Evolutionary conservation across 441 rosid species (phyloP), one percentile per base, ranked within the genome.

Genomic region (California macrophylla): DNA sequence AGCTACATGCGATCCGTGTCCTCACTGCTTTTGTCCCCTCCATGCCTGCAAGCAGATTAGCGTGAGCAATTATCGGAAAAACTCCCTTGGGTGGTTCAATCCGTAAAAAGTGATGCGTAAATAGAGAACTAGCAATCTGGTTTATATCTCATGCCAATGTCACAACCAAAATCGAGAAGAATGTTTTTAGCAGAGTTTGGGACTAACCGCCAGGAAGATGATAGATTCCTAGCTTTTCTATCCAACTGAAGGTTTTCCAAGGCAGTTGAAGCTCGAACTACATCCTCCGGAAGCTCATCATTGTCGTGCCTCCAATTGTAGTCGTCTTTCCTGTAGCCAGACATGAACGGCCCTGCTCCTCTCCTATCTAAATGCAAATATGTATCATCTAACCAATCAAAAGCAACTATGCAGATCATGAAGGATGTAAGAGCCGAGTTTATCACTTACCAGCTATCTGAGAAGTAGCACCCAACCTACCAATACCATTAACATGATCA

Each of bases 181-280:
- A 40, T 29, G 1, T 29, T 12, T 25, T 13, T 1, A 12, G 10
- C 1, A 25, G 29, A 66, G 30, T 68, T 42, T 70, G 70, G 66
- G 74, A 79, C 86, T 70, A 70, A 91, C 98, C 96, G 86, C 98
- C 96, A 91, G 4, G 97, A 89, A 36, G 96, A 70, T 16, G 95
- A 87, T 67, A 93, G 81, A 79, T 93, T 93, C 42, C 93, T 73
- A 64, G 98, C 89, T 79, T 93, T 93, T 78, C 96, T 82, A 82
- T 93, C 97, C 75, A 94, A 82, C 76, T 92, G 97, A 79, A 94
- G 97, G 85, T 91, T 91, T 81, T 94, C 97, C 61, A 93, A 66
- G 7, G 94, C 96, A 58, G 96, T 52, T 50, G 97, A 89, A 76
- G 95, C 84, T 81, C 91, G 89, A 69, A 83, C 78, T 62, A 89